These are phyloP conservation scores for Sarcodon aspratus DNA, from an alignment of 768 basidiomycete genomes.

Conservation along the genomic window DNA sequence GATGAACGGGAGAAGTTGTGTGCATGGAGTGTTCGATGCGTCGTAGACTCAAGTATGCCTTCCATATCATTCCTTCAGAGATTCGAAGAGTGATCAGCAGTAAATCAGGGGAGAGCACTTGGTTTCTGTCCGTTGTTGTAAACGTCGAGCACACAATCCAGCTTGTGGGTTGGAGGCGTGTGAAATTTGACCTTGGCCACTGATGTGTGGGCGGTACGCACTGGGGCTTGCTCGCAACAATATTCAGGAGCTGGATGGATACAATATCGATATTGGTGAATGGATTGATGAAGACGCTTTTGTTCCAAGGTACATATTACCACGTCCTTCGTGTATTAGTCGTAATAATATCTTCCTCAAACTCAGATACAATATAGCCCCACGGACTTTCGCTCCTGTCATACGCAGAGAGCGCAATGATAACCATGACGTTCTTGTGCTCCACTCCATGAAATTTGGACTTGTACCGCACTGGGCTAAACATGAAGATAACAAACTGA, in stretches of 20 bases:
- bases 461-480: conserved; percentile 80
- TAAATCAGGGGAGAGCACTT: not conserved
- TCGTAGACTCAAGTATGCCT: conserved; percentile 56
- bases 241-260: conserved; percentile 29
- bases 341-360: too few species aligned
- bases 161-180: not conserved
- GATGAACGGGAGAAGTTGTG: conserved; percentile 72
- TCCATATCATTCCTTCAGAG: conserved; percentile 39
- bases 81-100: not conserved
- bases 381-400: conserved; percentile 69
- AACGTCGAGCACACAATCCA: not conserved
- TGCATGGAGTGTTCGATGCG: conserved; percentile 63
- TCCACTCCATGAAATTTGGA: conserved; percentile 90
- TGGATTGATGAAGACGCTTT: conserved; percentile 55
- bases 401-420: conserved; percentile 36
- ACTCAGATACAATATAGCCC: conserved; percentile 70
- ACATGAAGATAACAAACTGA: conserved; percentile 57
- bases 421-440: conserved; percentile 22
- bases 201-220: conserved; percentile 59
- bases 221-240: conserved; percentile 26
- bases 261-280: conserved; percentile 34
- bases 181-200: not conserved
- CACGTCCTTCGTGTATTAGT: not conserved
- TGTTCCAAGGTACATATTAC: conserved; percentile 21
- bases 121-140: not conserved